Base-by-base conservation (phyloP, 257 asterid genomes). In the Leonotis leonurus region DNA sequence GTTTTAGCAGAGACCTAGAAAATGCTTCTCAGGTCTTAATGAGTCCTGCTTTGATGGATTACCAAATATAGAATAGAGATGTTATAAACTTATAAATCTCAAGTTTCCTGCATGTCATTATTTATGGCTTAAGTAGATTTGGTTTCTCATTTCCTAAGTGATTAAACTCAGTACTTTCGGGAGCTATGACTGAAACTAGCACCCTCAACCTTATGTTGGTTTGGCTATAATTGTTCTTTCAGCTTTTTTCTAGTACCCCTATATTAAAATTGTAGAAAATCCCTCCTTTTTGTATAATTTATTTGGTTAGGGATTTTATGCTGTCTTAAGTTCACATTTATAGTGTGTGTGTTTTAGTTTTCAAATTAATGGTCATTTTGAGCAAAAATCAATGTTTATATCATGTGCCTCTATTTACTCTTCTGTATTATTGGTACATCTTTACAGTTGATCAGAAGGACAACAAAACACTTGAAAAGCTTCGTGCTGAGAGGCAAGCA, bases 401-500 rank as follows among this genome's bases (percentile, higher is more conserved):
- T 43, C 40, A 11, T 12, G 8, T 44, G 17, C 60, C 45, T 62
- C 17, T 55, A 36, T 63, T 68, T 17, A 75, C 49, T 44, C 41
- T 44, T 51, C 12, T 56, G 18, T 52, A 8, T 64, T 8, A 18
- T 22, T 13, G 35, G 22, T 18, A 4, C 25, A 32, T 59, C 43
- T 39, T n/a, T 62, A 72, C 75, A 86, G 98, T 80, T 56, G 97
- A 86, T 64, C 69, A 70, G 77, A 92, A 78, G 77, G 98, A 92
- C 77, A 81, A 81, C 62, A 86, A 75, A 70, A 81, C 83, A 22
- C 73, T 91, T 78, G 90, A 88, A 66, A 86, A 73, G 72, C 95
- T 91, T 61, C 83, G 85, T 55, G 83, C 82, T 52, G 97, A 88
- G 81, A 83, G 93, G 86, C 87, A 81, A 70, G 94, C 83, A 33